These are phyloP conservation scores for Fragosphaeria purpurea DNA, from an alignment of 2,329 filamentous ascomycete species.

Conservation along the genomic window DNA sequence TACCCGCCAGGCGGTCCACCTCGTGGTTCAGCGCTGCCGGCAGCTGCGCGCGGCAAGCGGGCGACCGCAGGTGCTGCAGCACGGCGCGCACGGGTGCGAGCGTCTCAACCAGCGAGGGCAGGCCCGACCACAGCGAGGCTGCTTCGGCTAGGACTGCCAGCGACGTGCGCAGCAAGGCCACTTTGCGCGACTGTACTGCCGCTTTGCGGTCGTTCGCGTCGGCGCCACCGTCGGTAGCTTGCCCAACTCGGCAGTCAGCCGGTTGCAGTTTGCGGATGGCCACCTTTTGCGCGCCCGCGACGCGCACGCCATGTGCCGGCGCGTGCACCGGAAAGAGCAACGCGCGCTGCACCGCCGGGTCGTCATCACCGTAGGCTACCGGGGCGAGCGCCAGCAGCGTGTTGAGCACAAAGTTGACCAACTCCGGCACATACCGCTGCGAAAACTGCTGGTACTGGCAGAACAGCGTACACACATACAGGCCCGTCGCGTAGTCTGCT, in stretches of 20 bases:
- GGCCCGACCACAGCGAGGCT: constrained; percentile 62
- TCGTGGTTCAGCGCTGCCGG: constrained; percentile 32
- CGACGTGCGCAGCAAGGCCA: constrained; percentile 52
- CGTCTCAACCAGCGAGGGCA: constrained; percentile 68
- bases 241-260: constrained; percentile 15
- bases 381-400: constrained; percentile 61
- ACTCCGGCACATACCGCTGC: constrained; percentile 82
- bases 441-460: constrained; percentile 75
- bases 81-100: constrained; percentile 55
- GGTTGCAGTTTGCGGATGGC: constrained; percentile 8
- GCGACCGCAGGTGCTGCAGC: constrained; percentile 50
- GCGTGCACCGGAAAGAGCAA: constrained; percentile 6
- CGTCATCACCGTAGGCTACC: background rate
- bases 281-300: constrained; percentile 42
- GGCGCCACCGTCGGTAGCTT: constrained; percentile 9
- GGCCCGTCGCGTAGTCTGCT: constrained; percentile 60
- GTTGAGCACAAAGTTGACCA: constrained; percentile 71
- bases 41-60: constrained; percentile 40
- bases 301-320: constrained; percentile 29
- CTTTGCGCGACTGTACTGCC: constrained; percentile 28
- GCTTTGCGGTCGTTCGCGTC: constrained; percentile 21
- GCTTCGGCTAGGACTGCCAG: constrained; percentile 56
- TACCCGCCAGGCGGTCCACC: constrained; percentile 31
- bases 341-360: background rate
- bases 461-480: constrained; percentile 68